Evolutionary conservation across 257 asterid genomes (phyloP).

Genomic region (Solanum clarkiae): DNA sequence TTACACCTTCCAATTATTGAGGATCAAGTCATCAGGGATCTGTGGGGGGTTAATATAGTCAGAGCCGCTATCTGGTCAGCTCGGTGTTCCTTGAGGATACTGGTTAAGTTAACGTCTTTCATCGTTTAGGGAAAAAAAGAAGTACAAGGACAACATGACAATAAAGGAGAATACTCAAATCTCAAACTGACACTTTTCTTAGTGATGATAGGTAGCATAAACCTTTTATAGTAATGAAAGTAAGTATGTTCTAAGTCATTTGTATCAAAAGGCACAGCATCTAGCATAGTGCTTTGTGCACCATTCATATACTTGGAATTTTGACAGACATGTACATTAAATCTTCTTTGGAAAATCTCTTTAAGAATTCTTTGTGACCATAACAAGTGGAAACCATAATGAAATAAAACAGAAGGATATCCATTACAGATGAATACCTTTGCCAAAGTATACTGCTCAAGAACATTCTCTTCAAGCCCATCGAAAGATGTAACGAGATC

Average conservation of each 20-base stretch:
- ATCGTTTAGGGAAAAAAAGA: background rate
- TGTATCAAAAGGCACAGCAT: background rate
- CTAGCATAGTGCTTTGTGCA: background rate
- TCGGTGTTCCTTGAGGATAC: background rate
- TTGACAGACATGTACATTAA: background rate
- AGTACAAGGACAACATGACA: background rate
- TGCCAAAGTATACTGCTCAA: conserved; percentile 77
- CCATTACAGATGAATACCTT: conserved; percentile 39
- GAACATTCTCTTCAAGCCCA: conserved; percentile 85
- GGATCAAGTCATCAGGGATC: background rate
- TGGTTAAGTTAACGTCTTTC: background rate
- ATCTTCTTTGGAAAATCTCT: background rate
- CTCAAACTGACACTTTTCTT: no score
- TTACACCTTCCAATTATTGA: background rate
- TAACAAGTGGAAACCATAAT: background rate
- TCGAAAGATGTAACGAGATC: conserved; percentile 68
- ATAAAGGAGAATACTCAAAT: background rate
- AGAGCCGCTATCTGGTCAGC: background rate
- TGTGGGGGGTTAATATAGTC: background rate
- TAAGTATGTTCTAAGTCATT: background rate
- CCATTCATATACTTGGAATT: background rate
- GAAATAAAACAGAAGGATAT: background rate
- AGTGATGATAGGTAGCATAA: background rate
- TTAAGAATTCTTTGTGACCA: background rate
- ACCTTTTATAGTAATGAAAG: background rate